Conservation (phyloP, 1,284 basidiomycete genomes). For the Trichosporon faecale region DNA sequence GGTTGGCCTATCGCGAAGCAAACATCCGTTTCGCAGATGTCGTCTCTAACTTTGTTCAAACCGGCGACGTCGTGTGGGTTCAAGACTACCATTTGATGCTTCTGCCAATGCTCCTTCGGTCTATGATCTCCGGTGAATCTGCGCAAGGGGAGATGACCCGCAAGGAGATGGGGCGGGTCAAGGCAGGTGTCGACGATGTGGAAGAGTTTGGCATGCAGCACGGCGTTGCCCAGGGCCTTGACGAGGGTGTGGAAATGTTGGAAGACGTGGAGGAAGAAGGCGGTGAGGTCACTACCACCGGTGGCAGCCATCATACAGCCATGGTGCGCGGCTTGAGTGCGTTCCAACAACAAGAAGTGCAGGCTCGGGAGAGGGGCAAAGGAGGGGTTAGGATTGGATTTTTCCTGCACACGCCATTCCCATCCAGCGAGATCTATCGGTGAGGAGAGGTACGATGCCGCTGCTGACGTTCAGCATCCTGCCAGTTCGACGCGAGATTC, state of each 20-base stretch:
- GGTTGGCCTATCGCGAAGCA: slow-evolving; percentile 95
- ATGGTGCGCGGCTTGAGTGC: slow-evolving; percentile 36
- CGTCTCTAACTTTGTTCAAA: slow-evolving; percentile 70
- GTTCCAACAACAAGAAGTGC: slow-evolving; percentile 47
- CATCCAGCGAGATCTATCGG: slow-evolving; percentile 96
- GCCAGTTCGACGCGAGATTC: slow-evolving; percentile 92
- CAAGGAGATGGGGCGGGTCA: slow-evolving; percentile 69
- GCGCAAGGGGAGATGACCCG: slow-evolving; percentile 63
- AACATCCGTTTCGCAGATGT: slow-evolving; percentile 92
- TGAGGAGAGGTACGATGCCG: slow-evolving; percentile 48
- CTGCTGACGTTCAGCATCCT: slow-evolving; percentile 64
- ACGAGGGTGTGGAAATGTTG: slow-evolving; percentile 44
- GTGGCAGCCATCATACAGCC: slow-evolving; percentile 23
- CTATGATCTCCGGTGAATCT: slow-evolving; percentile 71
- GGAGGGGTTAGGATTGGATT: slow-evolving; percentile 83
- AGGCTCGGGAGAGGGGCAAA: slow-evolving; percentile 49
- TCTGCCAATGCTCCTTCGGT: slow-evolving; percentile 87
- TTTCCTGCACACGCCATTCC: slow-evolving; percentile 98
- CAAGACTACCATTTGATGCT: slow-evolving; percentile 99
- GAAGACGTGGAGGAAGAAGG: slow-evolving; percentile 45
- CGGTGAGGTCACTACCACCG: slow-evolving; percentile 29
- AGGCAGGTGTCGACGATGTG: slow-evolving; percentile 65
- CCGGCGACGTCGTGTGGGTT: slow-evolving; percentile 96
- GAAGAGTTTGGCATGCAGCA: slow-evolving; percentile 50
- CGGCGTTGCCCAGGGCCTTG: slow-evolving; percentile 30